Base-by-base conservation (phyloP, 176 grass and related monocot species). In the Eleusine indica region DNA sequence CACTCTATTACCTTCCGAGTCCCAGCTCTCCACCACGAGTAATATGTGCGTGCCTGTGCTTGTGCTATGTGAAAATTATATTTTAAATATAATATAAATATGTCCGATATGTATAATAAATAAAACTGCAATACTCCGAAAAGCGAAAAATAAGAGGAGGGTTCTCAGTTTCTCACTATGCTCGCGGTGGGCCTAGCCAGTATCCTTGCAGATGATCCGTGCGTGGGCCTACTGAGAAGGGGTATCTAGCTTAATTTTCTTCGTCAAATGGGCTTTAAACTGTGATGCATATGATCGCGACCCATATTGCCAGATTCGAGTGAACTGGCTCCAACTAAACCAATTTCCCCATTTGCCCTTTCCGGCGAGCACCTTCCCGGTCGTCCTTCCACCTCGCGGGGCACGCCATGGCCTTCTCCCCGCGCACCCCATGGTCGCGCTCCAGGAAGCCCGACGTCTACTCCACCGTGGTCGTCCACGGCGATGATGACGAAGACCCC, bases 401-500 rank as follows among this genome's bases (percentile, higher is more conserved):
- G 60, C 43, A 71, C 41, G 17, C 78, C 73, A 98, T 98, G 96
- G 91, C 91, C 40, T 95, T 90, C 89, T 90, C 96, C 40, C 89
- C 92, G 76, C 77, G 83, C 79, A 83, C 92, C 67, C 87, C 88
- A 74, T 93, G 87, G 87, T 89, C 88, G 77, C 93, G 91, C 49
- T 35, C 84, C 68, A 87, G 66, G 75, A 91, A 87, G 71, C 76
- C 85, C 68, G 91, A 95, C 68, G 74, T 98, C 37, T 95, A 95
- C 86, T 98, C 96, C 76, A 98, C 96, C 6, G 87, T 98, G 18
- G 85, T 98, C 11, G 86, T 98, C 85, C 92, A 93, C 77, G 87
- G 73, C 13, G 87, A 81, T 73, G 86, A 75, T 56, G 84, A 87
- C 17, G 85, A 88, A 17, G 85, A 65, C 35, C 28, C 75, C 51